phyloP scores from a whole-genome alignment of 768 basidiomycete genomes.

The Strobilomyces echinocephalus region DNA sequence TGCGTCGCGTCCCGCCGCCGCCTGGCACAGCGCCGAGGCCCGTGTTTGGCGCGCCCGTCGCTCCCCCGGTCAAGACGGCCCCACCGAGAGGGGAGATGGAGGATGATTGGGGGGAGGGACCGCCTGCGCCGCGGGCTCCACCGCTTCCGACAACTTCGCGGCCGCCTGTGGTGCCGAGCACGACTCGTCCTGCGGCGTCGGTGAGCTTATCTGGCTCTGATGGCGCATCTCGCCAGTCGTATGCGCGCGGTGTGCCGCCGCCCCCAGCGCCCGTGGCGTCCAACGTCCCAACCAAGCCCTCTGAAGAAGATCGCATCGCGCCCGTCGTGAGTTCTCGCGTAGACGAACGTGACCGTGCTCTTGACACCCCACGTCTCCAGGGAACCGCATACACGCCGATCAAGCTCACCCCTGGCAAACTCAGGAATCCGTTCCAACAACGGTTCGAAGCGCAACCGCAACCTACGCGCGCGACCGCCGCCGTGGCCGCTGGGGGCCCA shows the following conservation, averaged over 20 bases:
- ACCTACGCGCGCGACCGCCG: constrained; percentile 17
- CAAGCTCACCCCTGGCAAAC: constrained; percentile 78
- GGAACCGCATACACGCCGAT: constrained; percentile 90
- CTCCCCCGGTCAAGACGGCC: constrained; percentile 38
- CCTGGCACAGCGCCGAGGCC: constrained; percentile 40
- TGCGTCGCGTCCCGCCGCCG: constrained; percentile 45
- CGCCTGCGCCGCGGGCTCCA: constrained; percentile 38
- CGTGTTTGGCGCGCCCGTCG: constrained; percentile 42
- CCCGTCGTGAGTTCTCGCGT: constrained; percentile 49
- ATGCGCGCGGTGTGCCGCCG: constrained; percentile 27
- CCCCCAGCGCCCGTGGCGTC: constrained; percentile 41
- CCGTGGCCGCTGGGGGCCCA: constrained; percentile 29
- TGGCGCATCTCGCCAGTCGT: constrained; percentile 7
- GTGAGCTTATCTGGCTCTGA: constrained; percentile 23
- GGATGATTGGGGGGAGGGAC: constrained; percentile 61
- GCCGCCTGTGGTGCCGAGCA: constrained; percentile 43
- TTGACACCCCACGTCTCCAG: constrained; percentile 10
- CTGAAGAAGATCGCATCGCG: constrained; percentile 76
- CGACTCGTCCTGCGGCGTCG: constrained; percentile 39
- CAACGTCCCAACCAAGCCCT: constrained; percentile 56
- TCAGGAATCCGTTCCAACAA: constrained; percentile 77
- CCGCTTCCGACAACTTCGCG: constrained; percentile 40
- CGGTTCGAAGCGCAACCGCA: constrained; percentile 51
- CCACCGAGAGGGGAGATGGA: constrained; percentile 40
- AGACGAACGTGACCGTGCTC: background rate